Evolutionary conservation across 225 moss, liverwort and hornwort species (phyloP).

Genomic region (Physcomitrellopsis africana): DNA sequence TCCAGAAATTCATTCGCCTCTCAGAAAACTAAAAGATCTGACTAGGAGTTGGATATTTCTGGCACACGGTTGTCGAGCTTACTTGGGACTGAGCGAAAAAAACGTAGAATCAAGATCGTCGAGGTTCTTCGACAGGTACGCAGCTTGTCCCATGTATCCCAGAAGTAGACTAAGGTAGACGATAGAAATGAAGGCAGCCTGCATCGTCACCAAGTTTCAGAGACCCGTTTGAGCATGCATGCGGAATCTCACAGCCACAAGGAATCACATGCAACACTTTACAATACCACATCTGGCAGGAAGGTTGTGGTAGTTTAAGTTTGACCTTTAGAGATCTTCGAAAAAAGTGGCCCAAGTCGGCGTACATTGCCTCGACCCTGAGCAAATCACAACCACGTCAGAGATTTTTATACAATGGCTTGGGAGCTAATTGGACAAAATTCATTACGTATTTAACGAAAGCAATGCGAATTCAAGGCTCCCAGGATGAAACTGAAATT

Average conservation of each 20-base stretch:
- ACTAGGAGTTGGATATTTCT: neutral
- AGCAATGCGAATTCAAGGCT: neutral
- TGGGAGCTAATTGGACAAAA: too few relatives aligned
- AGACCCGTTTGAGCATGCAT: too few relatives aligned
- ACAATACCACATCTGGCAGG: neutral
- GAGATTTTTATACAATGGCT: constrained; percentile 6
- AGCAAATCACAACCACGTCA: constrained; percentile 33
- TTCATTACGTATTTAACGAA: too few relatives aligned
- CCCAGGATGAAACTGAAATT: neutral
- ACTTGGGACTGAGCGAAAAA: neutral
- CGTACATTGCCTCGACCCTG: constrained; percentile 95
- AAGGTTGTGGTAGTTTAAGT: neutral
- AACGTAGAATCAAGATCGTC: constrained; percentile 50
- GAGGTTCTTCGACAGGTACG: constrained; percentile 68
- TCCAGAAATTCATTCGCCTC: constrained; percentile 1
- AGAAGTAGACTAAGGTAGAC: constrained; percentile 75
- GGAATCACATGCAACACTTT: neutral
- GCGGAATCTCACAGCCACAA: neutral
- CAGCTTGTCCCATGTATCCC: constrained; percentile 86
- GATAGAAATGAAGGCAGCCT: constrained; percentile 77
- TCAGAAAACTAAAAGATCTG: neutral
- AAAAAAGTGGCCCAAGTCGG: constrained; percentile 86
- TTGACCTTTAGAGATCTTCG: constrained; percentile 72
- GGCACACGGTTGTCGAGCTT: neutral
- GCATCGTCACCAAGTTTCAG: constrained; percentile 34